phyloP scores from a whole-genome alignment of 768 basidiomycete genomes.

The Trametes punicea region DNA sequence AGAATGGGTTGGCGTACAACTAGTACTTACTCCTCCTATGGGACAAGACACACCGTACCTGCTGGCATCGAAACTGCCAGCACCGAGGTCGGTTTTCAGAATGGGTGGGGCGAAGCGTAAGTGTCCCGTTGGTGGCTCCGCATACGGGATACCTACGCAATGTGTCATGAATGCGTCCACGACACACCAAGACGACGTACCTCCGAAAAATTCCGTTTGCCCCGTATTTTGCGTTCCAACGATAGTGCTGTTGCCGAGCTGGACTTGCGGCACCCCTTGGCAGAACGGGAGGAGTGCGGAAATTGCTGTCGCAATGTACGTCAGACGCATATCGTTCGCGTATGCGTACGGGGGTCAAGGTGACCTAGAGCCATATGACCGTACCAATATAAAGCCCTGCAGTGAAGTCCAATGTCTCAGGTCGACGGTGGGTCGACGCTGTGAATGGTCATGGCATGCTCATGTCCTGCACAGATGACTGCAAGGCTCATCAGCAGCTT shows the following conservation, averaged over 20 bases:
- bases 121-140: slow-evolving; percentile 31
- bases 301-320: not conserved
- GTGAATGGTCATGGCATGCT: too few species aligned
- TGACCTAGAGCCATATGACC: too few species aligned
- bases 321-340: not conserved
- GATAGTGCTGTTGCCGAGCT: slow-evolving; percentile 25
- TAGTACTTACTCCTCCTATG: slow-evolving; percentile 29
- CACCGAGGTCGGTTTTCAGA: slow-evolving; percentile 8
- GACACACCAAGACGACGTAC: slow-evolving; percentile 1
- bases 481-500: too few species aligned
- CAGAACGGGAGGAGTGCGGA: not conserved
- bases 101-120: slow-evolving; percentile 31
- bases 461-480: too few species aligned
- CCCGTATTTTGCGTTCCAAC: slow-evolving; percentile 20
- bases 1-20: not conserved
- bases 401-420: too few species aligned
- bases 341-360: not conserved
- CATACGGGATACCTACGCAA: slow-evolving; percentile 33
- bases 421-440: too few species aligned
- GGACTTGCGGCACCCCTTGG: slow-evolving; percentile 13
- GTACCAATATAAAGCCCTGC: too few species aligned
- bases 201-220: slow-evolving; percentile 32
- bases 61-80: slow-evolving; percentile 13
- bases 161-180: not conserved
- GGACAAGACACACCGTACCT: slow-evolving; percentile 30